Evolutionary conservation across 768 basidiomycete species (phyloP).

Genomic region (Pholiota molesta): DNA sequence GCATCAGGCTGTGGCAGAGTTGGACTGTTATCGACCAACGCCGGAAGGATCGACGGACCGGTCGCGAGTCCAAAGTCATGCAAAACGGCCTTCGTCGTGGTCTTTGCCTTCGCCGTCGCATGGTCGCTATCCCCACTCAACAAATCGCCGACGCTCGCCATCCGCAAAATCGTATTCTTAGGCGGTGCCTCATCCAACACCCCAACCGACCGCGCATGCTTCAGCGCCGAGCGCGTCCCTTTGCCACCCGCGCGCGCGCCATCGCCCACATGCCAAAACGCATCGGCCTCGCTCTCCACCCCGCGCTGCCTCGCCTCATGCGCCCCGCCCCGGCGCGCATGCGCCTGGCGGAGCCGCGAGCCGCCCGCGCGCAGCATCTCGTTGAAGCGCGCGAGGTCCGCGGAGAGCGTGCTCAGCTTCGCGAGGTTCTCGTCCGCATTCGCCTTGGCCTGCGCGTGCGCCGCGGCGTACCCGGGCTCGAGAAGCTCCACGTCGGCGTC

Average conservation of each 20-base stretch:
- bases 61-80: neutral
- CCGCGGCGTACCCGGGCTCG: neutral
- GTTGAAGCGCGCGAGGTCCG: conserved; percentile 24
- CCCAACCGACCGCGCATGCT: conserved; percentile 22
- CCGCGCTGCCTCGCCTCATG: neutral
- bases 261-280: neutral
- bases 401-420: conserved; percentile 23
- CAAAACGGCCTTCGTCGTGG: neutral
- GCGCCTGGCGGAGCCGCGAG: neutral
- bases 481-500: conserved; percentile 8
- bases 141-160: conserved; percentile 9
- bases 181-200: conserved; percentile 14
- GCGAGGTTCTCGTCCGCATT: conserved; percentile 17
- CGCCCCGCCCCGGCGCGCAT: neutral
- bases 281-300: neutral
- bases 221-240: neutral
- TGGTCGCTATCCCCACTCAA: neutral
- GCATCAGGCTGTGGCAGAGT: neutral
- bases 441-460: neutral
- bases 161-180: conserved; percentile 8
- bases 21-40: conserved; percentile 6
- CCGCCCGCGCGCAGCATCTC: conserved; percentile 18
- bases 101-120: neutral
- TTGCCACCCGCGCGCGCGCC: neutral
- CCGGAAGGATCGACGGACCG: neutral